Base-by-base conservation (phyloP, 2,329 filamentous ascomycete genomes). In the Botrytis elliptica region DNA sequence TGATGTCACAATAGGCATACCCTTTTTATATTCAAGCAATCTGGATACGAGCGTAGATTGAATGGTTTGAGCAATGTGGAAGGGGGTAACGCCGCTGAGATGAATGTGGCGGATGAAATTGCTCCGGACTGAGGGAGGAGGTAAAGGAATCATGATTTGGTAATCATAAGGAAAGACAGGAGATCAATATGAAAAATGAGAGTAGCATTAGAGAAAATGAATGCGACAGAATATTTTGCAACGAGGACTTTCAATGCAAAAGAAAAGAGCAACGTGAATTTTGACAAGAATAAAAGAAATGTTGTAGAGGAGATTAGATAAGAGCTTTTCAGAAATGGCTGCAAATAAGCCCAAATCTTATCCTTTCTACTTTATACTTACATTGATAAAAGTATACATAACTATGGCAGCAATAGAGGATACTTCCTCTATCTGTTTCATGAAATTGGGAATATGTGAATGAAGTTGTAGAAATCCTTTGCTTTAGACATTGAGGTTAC, bases 11-110 rank as follows among this genome's bases (percentile, higher is more conserved):
- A 77, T 72, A 74, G 75, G 68, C 65, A 79, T 78, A 73, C 71
- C 33, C 40, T 80, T 80, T 76, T 93, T 93, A 81, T 89, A 85
- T 42, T 87, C 83, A 65, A 93, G 88, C 74, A 91, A 86, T 52
- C 84, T 84, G 33, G 83, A 80, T 72, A 89, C 88, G 73, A 91
- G 84, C 63, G 81, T 81, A 76, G 87, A 83, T 84, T 92, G 90
- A 72, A 92, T 82, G 40, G 78, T 77, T 59, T 88, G 84, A 72
- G 88, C 88, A 36, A 84, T 84, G 22, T 82, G 79, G 79, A 92
- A 92, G 63, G 86, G 83, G 18, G 86, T 86, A 71, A 87, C 82
- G 75, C 82, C 80, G 6, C 85, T 86, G 73, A 92, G 82, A 78
- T 88, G 88, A 75, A 92, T 84, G 81, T 92, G 90, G n/a, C 85